phyloP scores from a whole-genome alignment of 768 basidiomycete species.

The Xerocomellus amylosporus region DNA sequence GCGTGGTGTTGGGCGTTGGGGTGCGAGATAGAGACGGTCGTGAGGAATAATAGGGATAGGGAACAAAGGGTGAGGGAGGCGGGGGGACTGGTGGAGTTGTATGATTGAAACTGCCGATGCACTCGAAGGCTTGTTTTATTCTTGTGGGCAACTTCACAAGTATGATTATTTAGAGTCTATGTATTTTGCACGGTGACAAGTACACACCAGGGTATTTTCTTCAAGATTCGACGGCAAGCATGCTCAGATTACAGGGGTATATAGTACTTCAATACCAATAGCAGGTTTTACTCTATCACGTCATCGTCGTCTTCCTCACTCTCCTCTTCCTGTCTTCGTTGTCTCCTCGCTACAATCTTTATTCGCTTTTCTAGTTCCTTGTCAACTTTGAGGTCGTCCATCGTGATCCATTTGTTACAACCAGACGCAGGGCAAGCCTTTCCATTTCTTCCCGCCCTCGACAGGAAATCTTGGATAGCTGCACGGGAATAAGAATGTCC shows the following conservation, averaged over 20 bases:
- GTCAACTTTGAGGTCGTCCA: conserved; percentile 51
- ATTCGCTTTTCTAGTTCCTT: conserved; percentile 61
- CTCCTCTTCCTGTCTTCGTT: conserved; percentile 39
- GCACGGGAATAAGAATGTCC: conserved; percentile 78
- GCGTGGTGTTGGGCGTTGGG: conserved; percentile 95
- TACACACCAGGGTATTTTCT: not conserved
- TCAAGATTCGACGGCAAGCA: not conserved
- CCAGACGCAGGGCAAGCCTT: conserved; percentile 70
- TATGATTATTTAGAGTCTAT: not conserved
- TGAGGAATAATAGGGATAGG: conserved; percentile 56
- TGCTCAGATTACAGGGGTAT: conserved; percentile 14
- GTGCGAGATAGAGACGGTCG: conserved; percentile 81
- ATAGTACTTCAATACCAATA: not conserved
- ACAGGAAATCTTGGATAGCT: conserved; percentile 67
- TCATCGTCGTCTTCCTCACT: conserved; percentile 39
- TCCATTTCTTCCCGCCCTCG: conserved; percentile 28
- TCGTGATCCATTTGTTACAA: conserved; percentile 57
- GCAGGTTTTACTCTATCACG: conserved; percentile 50
- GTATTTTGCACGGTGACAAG: not conserved
- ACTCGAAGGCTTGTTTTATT: not conserved
- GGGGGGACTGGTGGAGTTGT: conserved; percentile 50
- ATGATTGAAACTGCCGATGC: conserved; percentile 6
- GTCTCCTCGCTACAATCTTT: conserved; percentile 55
- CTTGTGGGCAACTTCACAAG: not conserved
- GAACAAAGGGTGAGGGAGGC: conserved; percentile 65